These are phyloP conservation scores for Phoma herbarum DNA, from an alignment of 2,329 filamentous ascomycete genomes.

Conservation along the genomic window DNA sequence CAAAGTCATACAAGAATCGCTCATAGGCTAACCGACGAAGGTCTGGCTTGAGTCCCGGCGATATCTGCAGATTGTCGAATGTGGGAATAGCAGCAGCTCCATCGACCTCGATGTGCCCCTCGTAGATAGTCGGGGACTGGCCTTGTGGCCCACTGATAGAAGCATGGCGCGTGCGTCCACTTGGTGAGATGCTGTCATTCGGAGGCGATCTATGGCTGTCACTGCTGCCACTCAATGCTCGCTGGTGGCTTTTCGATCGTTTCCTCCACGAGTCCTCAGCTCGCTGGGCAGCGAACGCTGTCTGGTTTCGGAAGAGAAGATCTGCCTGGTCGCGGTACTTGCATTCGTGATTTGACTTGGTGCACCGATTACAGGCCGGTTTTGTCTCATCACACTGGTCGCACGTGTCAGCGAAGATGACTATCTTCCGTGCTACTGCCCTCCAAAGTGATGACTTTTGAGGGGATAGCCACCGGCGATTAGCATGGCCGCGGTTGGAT, in stretches of 20 bases:
- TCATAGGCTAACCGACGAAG: conserved; percentile 40
- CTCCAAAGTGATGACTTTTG: not conserved
- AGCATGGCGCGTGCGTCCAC: conserved; percentile 12
- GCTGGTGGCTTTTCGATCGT: conserved; percentile 41
- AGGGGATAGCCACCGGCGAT: not conserved
- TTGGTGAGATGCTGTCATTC: conserved; percentile 25
- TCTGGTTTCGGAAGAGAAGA: conserved; percentile 48
- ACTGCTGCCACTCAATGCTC: conserved; percentile 24
- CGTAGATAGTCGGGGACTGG: conserved; percentile 1
- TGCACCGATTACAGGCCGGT: conserved; percentile 43
- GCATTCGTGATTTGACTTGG: conserved; percentile 40
- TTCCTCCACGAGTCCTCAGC: conserved; percentile 48
- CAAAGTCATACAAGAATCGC: conserved; percentile 46
- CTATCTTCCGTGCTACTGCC: not conserved
- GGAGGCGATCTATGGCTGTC: conserved; percentile 22
- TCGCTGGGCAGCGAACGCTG: conserved; percentile 44
- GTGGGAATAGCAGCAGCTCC: not conserved
- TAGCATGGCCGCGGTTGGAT: conserved; percentile 1
- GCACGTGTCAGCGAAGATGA: not conserved
- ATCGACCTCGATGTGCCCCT: not conserved
- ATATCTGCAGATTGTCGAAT: conserved; percentile 28
- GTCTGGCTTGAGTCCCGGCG: conserved; percentile 25
- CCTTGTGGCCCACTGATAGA: conserved; percentile 11
- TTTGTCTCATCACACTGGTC: conserved; percentile 47
- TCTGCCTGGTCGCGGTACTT: conserved; percentile 46